A percentile compares a stretch with the other conserved stretches of the same genome.
phyloP scores from a whole-genome alignment of 768 basidiomycete genomes.

The Chlorophyllum brunneum region DNA sequence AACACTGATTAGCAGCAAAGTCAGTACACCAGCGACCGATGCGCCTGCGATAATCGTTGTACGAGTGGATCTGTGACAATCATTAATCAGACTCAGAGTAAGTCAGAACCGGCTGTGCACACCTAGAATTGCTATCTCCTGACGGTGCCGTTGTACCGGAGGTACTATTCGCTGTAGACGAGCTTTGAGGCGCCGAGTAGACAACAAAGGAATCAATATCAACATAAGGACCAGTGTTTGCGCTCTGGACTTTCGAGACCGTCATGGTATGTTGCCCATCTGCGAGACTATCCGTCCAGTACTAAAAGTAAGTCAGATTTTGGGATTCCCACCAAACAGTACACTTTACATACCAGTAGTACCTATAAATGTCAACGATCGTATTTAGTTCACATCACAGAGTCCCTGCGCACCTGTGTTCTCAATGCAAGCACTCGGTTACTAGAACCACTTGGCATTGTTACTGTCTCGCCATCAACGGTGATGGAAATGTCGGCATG shows the following conservation, averaged over 20 bases:
- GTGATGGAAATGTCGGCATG: conserved; percentile 44
- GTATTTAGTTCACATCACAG: background rate
- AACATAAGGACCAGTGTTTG: conserved; percentile 33
- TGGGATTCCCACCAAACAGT: background rate
- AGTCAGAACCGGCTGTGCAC: background rate
- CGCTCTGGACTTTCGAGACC: conserved; percentile 25
- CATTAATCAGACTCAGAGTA: background rate
- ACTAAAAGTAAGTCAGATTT: conserved; percentile 26
- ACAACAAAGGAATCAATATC: conserved; percentile 41
- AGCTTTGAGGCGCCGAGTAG: conserved; percentile 24
- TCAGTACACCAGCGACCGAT: conserved; percentile 3
- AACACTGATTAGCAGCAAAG: conserved; percentile 18
- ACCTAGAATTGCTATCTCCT: background rate
- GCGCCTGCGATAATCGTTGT: conserved; percentile 1
- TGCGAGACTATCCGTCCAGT: conserved; percentile 36
- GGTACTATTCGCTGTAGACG: background rate
- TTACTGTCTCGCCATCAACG: conserved; percentile 35
- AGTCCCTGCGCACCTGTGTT: conserved; percentile 17
- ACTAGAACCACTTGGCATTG: conserved; percentile 32
- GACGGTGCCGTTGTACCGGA: background rate
- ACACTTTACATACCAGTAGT: conserved; percentile 26
- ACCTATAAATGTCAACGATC: conserved; percentile 19
- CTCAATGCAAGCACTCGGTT: conserved; percentile 23
- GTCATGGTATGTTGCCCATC: conserved; percentile 34
- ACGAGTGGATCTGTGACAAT: background rate